Conservation (phyloP, 108 stramenopile species). For the Cyclotella cryptica region DNA sequence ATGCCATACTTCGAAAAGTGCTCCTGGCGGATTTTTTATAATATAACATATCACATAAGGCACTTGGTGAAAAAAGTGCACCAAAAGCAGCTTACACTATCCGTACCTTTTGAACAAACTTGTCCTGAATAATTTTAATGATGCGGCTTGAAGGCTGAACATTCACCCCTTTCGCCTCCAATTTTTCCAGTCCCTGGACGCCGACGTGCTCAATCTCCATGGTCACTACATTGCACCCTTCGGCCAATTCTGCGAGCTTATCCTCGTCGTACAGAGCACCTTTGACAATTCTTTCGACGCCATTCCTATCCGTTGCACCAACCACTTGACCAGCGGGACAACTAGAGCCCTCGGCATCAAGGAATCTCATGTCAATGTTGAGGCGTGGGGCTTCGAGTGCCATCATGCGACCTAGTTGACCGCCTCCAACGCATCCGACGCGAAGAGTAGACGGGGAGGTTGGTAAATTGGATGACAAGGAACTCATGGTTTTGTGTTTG, state of each 20-base stretch:
- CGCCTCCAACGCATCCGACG: constrained; percentile 97
- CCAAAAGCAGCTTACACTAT: neutral
- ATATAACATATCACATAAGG: neutral
- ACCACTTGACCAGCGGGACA: constrained; percentile 78
- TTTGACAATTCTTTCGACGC: constrained; percentile 58
- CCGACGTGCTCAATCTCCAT: constrained; percentile 99
- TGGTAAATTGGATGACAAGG: constrained; percentile 26
- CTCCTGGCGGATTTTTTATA: constrained; percentile 39
- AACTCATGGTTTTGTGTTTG: neutral
- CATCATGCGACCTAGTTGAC: constrained; percentile 99
- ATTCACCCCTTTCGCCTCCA: constrained; percentile 85
- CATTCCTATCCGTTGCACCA: constrained; percentile 29
- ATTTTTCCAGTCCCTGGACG: constrained; percentile 77
- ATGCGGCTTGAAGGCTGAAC: constrained; percentile 92
- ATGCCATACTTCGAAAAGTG: constrained; percentile 79
- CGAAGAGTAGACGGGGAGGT: constrained; percentile 44
- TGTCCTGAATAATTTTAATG: constrained; percentile 94
- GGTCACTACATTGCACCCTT: constrained; percentile 91
- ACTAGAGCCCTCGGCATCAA: constrained; percentile 77
- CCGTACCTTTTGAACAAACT: constrained; percentile 89
- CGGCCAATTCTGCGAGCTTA: constrained; percentile 73
- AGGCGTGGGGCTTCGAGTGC: constrained; percentile 95
- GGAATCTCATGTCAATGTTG: constrained; percentile 83
- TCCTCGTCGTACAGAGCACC: constrained; percentile 87
- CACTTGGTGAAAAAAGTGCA: no score